These are phyloP conservation scores for Rhodotorula sp. DNA, from an alignment of 1,284 basidiomycete genomes.

Conservation along the genomic window DNA sequence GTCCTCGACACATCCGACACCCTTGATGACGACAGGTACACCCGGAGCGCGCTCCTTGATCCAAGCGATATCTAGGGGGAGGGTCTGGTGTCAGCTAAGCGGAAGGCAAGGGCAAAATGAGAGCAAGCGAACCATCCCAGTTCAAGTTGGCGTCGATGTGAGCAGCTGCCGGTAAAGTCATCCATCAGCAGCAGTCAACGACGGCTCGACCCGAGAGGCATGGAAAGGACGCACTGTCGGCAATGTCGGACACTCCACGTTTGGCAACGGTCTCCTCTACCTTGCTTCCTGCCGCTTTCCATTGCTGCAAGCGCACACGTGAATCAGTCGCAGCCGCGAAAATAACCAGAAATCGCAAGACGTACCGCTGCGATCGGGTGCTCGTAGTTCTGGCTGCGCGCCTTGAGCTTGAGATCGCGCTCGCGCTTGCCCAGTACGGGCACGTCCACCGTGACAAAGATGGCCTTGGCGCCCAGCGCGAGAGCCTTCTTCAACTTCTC, in stretches of 20 bases:
- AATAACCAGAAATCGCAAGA: neutral
- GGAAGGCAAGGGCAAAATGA: neutral
- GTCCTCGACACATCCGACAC: constrained; percentile 61
- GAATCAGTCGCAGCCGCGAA: neutral
- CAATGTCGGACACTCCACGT: constrained; percentile 17
- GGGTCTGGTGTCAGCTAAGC: neutral
- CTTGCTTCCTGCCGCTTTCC: constrained; percentile 16
- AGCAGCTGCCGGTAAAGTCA: neutral
- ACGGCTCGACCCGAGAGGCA: neutral
- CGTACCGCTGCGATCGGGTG: constrained; percentile 20
- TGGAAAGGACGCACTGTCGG: constrained; percentile 3
- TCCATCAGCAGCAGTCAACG: no score
- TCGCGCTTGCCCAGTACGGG: constrained; percentile 53
- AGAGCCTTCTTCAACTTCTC: constrained; percentile 51
- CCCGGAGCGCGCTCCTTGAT: constrained; percentile 51
- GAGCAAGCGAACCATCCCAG: constrained; percentile 8
- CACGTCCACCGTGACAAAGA: constrained; percentile 56
- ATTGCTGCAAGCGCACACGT: constrained; percentile 18
- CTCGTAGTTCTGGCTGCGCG: constrained; percentile 16
- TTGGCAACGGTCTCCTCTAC: neutral
- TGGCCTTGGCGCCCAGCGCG: constrained; percentile 50
- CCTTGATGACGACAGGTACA: constrained; percentile 56
- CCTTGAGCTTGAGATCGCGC: constrained; percentile 28
- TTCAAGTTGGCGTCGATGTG: constrained; percentile 23
- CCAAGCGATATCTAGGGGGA: constrained; percentile 52